Percentiles rank a stretch among this genome's conserved stretches.
Evolutionary conservation across 2,329 filamentous ascomycete species (phyloP).

Genomic region (Phaeosphaeriaceae sp.): DNA sequence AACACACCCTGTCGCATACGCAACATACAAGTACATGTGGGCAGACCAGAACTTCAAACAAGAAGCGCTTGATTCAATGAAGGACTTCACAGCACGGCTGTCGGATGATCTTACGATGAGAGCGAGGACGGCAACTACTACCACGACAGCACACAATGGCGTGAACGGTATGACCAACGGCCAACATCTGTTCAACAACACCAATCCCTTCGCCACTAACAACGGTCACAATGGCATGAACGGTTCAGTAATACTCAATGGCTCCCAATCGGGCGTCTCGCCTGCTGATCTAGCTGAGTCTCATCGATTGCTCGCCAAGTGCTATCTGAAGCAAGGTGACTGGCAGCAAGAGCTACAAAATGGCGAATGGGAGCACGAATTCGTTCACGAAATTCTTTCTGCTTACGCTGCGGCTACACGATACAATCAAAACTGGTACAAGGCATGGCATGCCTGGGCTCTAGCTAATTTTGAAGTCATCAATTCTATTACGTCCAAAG

Average conservation of each 20-base stretch:
- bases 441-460: conserved; percentile 99
- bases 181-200: conserved; percentile 41
- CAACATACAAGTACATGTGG: conserved; percentile 98
- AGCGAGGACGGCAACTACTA: conserved; percentile 43
- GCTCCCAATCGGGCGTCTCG: conserved; percentile 37
- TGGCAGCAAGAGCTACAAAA: conserved; percentile 89
- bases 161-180: conserved; percentile 55
- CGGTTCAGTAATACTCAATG: conserved; percentile 35
- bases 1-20: conserved; percentile 86
- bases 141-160: conserved; percentile 40
- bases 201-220: conserved; percentile 48
- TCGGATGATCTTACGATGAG: conserved; percentile 63
- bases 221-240: conserved; percentile 61
- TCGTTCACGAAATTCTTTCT: conserved; percentile 85
- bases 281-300: conserved; percentile 58
- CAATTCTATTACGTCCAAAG: conserved; percentile 74
- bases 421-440: conserved; percentile 96
- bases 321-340: conserved; percentile 93
- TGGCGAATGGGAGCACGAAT: conserved; percentile 86
- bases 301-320: conserved; percentile 83
- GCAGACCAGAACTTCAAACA: conserved; percentile 61
- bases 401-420: conserved; percentile 91
- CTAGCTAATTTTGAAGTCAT: conserved; percentile 98
- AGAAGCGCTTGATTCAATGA: conserved; percentile 61
- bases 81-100: conserved; percentile 66